Percentiles rank a stretch among this genome's conserved stretches.
Evolutionary conservation across 2,329 filamentous ascomycete species (phyloP).

Genomic region (Ambrosiella cleistominuta): DNA sequence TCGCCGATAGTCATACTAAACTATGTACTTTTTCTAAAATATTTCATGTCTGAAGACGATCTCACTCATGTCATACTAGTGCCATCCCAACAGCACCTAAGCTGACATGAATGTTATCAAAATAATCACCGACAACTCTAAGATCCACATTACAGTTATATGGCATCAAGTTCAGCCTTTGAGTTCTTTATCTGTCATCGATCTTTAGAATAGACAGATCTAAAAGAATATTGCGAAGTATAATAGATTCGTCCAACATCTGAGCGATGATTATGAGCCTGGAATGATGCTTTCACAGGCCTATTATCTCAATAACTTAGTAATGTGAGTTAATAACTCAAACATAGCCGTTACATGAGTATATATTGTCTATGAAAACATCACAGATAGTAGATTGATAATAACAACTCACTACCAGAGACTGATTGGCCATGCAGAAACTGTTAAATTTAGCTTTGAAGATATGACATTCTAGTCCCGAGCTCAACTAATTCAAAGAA

Average conservation of each 20-base stretch:
- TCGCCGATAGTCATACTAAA: too few relatives aligned
- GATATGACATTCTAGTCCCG: too few relatives aligned
- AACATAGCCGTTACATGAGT: not conserved
- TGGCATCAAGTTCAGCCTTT: constrained; percentile 15
- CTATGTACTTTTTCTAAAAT: too few relatives aligned
- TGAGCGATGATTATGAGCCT: constrained; percentile 20
- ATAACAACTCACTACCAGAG: too few relatives aligned
- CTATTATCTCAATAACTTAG: not conserved
- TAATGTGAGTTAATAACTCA: not conserved
- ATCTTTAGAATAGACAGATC: constrained; percentile 20
- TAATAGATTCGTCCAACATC: constrained; percentile 18
- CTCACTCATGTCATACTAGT: not conserved
- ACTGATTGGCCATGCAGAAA: too few relatives aligned
- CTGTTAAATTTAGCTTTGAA: too few relatives aligned
- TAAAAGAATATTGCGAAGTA: constrained; percentile 15
- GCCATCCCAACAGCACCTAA: constrained; percentile 3
- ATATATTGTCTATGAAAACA: too few relatives aligned
- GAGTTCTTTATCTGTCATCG: constrained; percentile 20
- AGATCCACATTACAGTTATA: constrained; percentile 17
- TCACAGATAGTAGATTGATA: too few relatives aligned
- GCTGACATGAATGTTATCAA: not conserved
- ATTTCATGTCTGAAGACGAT: too few relatives aligned
- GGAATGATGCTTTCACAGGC: constrained; percentile 17
- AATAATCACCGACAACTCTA: constrained; percentile 15
- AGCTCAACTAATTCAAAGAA: too few relatives aligned